Evolutionary conservation across 129 eudicot species (phyloP), one percentile per base, ranked within the genome.

Genomic region (Lonicera japonica): DNA sequence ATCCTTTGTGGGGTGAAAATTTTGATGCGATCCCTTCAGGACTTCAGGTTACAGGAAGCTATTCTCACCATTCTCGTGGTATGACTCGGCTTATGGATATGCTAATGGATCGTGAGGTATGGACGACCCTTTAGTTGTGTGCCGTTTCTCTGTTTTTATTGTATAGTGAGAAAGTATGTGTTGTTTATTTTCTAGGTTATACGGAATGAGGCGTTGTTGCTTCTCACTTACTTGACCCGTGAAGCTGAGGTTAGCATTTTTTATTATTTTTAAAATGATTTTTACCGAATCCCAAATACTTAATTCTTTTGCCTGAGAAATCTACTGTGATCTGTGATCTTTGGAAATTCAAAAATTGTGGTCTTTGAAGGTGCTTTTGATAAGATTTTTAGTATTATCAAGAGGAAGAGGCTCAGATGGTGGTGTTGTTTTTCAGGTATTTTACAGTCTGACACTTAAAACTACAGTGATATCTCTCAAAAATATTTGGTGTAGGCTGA

Each of bases 101-200:
- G 98, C 95, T 92, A 65, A 87, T 92, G 95, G 96, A 92, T 63
- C 88, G 98, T 71, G 98, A 92, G 98, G 98, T 92, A 75, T 69
- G 68, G 63, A 45, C 53, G 55, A 61, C 54, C 7, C 13, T n/a
- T 13, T 54, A 20, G 22, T 25, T 64, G 16, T 57, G 5, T 51
- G 54, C 38, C 58, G 41, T 22, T 68, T 48, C 50, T 63, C 6
- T 29, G 2, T 29, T 11, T 4, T 45, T 23, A 1, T 29, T 29
- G 54, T 56, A 38, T 25, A 20, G 24, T 50, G 38, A 34, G 2
- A 55, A 54, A 61, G 45, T 54, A 4, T 69, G 19, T 19, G 53
- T 34, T 56, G 50, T 61, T n/a, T 46, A 47, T n/a, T 51, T 57
- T 71, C 38, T 52, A 92, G 98, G 98, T 92, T 52, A 92, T 92